Base-by-base conservation (phyloP, 345 rosid species). In the Hypericum androsaemum region DNA sequence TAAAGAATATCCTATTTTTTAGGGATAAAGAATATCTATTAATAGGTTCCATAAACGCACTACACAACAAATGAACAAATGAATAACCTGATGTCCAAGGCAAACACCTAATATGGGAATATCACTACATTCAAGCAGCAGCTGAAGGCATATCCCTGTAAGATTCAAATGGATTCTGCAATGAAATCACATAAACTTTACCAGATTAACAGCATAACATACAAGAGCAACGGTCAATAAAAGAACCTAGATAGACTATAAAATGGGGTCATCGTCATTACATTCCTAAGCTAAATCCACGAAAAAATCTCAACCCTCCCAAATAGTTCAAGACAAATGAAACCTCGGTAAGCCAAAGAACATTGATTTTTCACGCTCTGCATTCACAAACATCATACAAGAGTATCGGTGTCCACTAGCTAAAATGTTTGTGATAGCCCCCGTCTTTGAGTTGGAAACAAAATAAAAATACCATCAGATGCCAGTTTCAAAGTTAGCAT, bases 41-140 rank as follows among this genome's bases (percentile, higher is more conserved):
- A 42, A 17, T 41, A 9, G 55, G 35, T 28, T 8, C 32, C 17
- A 53, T 8, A n/a, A 54, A 37, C n/a, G n/a, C n/a, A n/a, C n/a
- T n/a, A n/a, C n/a, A 32, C 40, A 6, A 2, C 41, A 13, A 28
- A 16, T 12, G 45, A 36, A 11, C 28, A 47, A 41, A 12, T 14
- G 13, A 37, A 56, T 42, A 76, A 90, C 96, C 96, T 87, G 96
- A 74, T 90, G 96, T 43, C 98, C 98, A 48, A 90, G 89, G 60
- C 98, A 90, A 73, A 87, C 79, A 7, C 95, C 98, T 53, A 92
- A 68, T 74, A 88, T 78, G 56, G 96, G 98, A 53, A 92, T 76
- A 71, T 88, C 89, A 69, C 71, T 54, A 73, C 96, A 88, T 57
- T 87, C 86, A 40, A 69, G 76, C 74, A 90, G 76, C 72, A 90